Evolutionary conservation across 1,284 basidiomycete genomes (phyloP).

Genomic region (Naganishia albida): DNA sequence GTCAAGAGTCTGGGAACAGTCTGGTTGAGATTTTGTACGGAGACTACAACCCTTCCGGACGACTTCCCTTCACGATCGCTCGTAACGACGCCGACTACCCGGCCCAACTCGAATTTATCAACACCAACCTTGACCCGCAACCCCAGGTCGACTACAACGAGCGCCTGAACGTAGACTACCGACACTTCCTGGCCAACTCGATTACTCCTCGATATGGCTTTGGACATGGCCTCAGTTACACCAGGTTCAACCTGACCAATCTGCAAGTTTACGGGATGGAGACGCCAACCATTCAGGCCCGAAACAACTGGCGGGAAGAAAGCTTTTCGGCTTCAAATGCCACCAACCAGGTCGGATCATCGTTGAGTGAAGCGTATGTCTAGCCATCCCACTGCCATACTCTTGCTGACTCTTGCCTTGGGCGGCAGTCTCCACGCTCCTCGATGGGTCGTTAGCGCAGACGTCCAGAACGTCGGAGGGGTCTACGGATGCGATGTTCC

Average conservation of each 20-base stretch:
- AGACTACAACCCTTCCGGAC: constrained; percentile 69
- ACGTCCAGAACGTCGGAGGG: constrained; percentile 55
- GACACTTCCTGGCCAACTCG: constrained; percentile 69
- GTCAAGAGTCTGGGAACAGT: constrained; percentile 74
- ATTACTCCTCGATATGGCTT: constrained; percentile 69
- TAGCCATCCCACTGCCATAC: background rate
- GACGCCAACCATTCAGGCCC: background rate
- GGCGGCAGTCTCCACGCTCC: constrained; percentile 47
- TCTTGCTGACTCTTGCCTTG: background rate
- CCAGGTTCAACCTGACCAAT: constrained; percentile 68
- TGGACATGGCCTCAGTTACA: constrained; percentile 82
- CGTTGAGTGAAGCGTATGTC: constrained; percentile 38
- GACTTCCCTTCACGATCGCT: constrained; percentile 79
- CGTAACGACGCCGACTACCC: constrained; percentile 67
- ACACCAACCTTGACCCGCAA: constrained; percentile 40
- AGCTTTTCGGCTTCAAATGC: constrained; percentile 19
- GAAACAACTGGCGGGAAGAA: constrained; percentile 15
- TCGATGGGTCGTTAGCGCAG: constrained; percentile 49
- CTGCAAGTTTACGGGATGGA: constrained; percentile 46
- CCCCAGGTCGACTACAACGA: constrained; percentile 68
- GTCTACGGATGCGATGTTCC: constrained; percentile 55
- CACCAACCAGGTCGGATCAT: constrained; percentile 35
- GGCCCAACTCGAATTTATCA: constrained; percentile 53
- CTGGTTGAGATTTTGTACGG: constrained; percentile 63
- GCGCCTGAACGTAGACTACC: constrained; percentile 72